Evolutionary conservation across 768 basidiomycete genomes (phyloP).

Genomic region (Porphyrellus cyaneotinctus): DNA sequence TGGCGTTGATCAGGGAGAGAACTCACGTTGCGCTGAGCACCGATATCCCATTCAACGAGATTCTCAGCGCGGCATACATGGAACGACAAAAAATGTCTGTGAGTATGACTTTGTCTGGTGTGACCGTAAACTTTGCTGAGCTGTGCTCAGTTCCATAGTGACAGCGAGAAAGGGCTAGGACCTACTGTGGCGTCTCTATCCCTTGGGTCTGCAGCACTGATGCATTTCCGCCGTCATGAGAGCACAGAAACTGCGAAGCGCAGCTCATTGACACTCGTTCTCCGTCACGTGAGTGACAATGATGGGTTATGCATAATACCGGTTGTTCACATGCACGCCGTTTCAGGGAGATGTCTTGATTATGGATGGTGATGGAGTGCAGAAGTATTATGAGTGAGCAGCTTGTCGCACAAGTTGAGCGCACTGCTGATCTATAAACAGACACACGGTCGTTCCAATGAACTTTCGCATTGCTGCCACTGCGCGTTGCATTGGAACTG

Average conservation of each 20-base stretch:
- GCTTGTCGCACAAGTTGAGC: background rate
- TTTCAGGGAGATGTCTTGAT: constrained; percentile 72
- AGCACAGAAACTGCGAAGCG: constrained; percentile 32
- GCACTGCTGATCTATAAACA: constrained; percentile 28
- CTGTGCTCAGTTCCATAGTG: constrained; percentile 65
- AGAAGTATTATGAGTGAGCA: constrained; percentile 67
- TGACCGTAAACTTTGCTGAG: constrained; percentile 3
- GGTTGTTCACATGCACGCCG: constrained; percentile 1
- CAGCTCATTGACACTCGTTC: constrained; percentile 45
- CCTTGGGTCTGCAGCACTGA: constrained; percentile 69
- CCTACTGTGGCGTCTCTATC: constrained; percentile 73
- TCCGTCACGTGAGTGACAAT: constrained; percentile 56
- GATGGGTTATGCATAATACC: background rate
- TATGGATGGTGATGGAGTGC: constrained; percentile 69
- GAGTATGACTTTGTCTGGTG: constrained; percentile 19
- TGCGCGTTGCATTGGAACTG: constrained; percentile 56
- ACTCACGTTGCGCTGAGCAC: constrained; percentile 43
- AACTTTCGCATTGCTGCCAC: constrained; percentile 81
- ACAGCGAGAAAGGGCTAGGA: constrained; percentile 70
- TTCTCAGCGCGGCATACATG: constrained; percentile 82
- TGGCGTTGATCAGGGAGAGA: constrained; percentile 54
- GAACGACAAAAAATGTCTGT: constrained; percentile 83
- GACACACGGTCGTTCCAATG: constrained; percentile 70
- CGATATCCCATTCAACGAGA: constrained; percentile 61
- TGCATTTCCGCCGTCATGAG: constrained; percentile 66